Evolutionary conservation across 805 yeast genomes (phyloP), one percentile per base, ranked within the genome.

Genomic region (Metschnikowia gelsemii): DNA sequence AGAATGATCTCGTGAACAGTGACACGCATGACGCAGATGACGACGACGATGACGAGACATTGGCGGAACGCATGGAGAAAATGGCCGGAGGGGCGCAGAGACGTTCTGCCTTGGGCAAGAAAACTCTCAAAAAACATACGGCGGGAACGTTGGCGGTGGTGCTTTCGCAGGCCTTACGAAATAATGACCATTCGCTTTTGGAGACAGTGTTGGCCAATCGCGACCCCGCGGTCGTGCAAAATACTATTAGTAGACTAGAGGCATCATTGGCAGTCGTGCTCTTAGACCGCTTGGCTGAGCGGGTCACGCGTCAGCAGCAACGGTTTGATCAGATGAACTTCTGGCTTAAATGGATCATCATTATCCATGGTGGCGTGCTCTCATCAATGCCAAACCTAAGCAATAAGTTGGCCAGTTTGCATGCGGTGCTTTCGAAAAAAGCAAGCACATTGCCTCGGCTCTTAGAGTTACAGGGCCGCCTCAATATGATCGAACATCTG

Each of bases 151-250:
- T 90, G 46, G 79, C 96, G 1, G 81, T 85, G 1, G 79, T 93
- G n/a, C 71, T 93, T 32, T 72, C 90, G 11, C 99, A 93, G 66
- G 91, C 99, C 0, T 72, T 93, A 47, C 82, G 79, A 54, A 82
- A 95, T 16, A 87, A 86, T 55, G 99, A 93, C 60, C 89, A 82
- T 55, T 69, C 93, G 8, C 70, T 93, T 42, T 72, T 93, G 47
- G 98, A 93, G 61, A 79, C 87, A 2, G 96, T 95, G 9, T 72
- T 93, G 49, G 63, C 64, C 44, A 76, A 76, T 51, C 68, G 71
- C 35, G 82, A 78, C 50, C 76, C 76, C 35, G 59, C 56, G 5
- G 64, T 76, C 7, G 74, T 78, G 32, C 73, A 72, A 50, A 68
- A 70, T 40, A 78, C 83, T 5, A 69, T 78, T 33, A 47, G 71